A percentile compares a stretch with the other conserved stretches of the same genome.
phyloP scores from a whole-genome alignment of 148 eudicot genomes.

The Heliosperma pusillum region DNA sequence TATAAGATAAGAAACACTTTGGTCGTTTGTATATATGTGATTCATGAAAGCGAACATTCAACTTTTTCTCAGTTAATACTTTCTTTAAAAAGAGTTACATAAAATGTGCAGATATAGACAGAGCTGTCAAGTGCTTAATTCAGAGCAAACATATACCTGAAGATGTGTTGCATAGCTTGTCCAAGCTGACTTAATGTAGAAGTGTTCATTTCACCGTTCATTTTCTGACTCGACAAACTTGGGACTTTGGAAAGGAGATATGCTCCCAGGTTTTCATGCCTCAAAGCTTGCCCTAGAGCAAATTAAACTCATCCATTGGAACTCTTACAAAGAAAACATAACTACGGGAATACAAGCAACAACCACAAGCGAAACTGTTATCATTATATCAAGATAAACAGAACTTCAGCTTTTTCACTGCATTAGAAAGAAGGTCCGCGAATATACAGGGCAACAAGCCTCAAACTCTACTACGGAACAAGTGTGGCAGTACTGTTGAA shows the following conservation, averaged over 20 bases:
- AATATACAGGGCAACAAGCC: neutral
- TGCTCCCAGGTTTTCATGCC: constrained; percentile 69
- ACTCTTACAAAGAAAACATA: constrained; percentile 5
- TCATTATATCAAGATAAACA: neutral
- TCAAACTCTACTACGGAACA: neutral
- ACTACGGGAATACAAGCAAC: neutral
- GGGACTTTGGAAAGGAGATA: constrained; percentile 71
- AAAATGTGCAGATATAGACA: neutral
- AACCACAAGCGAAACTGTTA: neutral
- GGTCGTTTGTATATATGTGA: constrained; percentile 4
- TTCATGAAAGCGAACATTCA: neutral
- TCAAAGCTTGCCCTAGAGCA: constrained; percentile 82
- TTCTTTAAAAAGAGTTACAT: neutral
- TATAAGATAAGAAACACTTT: constrained; percentile 6
- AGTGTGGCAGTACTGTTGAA: neutral
- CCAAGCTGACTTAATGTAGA: constrained; percentile 50
- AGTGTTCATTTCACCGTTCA: constrained; percentile 55
- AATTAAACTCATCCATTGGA: constrained; percentile 23
- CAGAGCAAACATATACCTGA: constrained; percentile 46
- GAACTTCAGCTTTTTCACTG: neutral
- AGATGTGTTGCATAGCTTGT: constrained; percentile 59
- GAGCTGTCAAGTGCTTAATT: constrained; percentile 6
- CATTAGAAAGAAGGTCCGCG: neutral
- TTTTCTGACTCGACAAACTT: constrained; percentile 44
- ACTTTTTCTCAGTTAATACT: neutral